phyloP scores from a whole-genome alignment of 2,329 filamentous ascomycete genomes.

The Penicillium corylophilum region DNA sequence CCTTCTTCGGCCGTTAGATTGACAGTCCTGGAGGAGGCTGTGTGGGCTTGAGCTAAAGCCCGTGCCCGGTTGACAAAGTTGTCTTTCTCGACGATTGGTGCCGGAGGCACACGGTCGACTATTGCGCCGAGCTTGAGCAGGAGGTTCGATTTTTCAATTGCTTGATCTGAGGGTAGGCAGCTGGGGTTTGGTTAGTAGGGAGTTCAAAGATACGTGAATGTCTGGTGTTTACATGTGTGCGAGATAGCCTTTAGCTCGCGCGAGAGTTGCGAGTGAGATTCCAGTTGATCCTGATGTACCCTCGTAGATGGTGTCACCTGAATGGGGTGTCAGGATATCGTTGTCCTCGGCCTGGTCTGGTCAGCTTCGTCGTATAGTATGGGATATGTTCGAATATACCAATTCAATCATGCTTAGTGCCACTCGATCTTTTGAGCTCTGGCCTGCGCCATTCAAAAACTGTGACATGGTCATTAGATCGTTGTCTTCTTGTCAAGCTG shows the following conservation, averaged over 20 bases:
- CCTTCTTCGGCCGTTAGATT: conserved; percentile 8
- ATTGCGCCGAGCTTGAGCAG: conserved; percentile 84
- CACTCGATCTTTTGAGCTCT: conserved; percentile 92
- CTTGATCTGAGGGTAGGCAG: conserved; percentile 94
- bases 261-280: conserved; percentile 88
- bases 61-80: conserved; percentile 95
- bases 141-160: conserved; percentile 82
- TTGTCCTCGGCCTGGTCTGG: conserved; percentile 67
- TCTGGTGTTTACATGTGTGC: conserved; percentile 70
- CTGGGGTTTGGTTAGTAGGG: conserved; percentile 30
- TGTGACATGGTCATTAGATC: conserved; percentile 23
- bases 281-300: conserved; percentile 95
- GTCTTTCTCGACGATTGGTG: conserved; percentile 86
- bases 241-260: conserved; percentile 81
- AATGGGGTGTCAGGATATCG: conserved; percentile 72
- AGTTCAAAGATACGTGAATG: neutral
- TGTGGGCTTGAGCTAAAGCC: conserved; percentile 72
- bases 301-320: conserved; percentile 94
- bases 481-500: neutral
- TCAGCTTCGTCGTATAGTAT: conserved; percentile 7
- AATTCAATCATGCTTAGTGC: conserved; percentile 82
- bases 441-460: conserved; percentile 92
- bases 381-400: conserved; percentile 34
- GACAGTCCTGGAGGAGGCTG: conserved; percentile 33
- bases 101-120: conserved; percentile 88